Percentiles rank a stretch among this genome's conserved stretches.
Evolutionary conservation across 1,284 basidiomycete species (phyloP).

Genomic region (Erythrobasidium hasegawianum): DNA sequence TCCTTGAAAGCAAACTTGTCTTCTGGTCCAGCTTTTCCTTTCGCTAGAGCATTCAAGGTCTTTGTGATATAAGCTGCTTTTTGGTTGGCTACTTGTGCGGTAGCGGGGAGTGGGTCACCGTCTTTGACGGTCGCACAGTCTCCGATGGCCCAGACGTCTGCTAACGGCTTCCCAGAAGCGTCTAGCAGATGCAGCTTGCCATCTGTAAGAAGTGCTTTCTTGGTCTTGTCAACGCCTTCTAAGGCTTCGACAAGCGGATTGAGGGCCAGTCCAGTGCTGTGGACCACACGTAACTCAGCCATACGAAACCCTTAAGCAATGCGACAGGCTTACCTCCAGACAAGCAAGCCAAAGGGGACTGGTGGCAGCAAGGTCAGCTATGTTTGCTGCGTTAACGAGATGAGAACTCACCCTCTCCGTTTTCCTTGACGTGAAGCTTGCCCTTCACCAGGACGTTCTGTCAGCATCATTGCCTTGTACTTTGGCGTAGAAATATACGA

Average conservation of each 20-base stretch:
- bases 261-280: slow-evolving; percentile 65
- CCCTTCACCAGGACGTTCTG: background rate
- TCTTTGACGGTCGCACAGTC: slow-evolving; percentile 64
- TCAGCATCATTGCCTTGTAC: background rate
- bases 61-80: slow-evolving; percentile 45
- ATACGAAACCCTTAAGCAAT: background rate
- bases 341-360: slow-evolving; percentile 75
- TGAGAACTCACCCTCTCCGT: slow-evolving; percentile 39
- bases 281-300: background rate
- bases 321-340: too few relatives aligned
- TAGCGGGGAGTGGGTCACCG: slow-evolving; percentile 45
- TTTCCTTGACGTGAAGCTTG: slow-evolving; percentile 40
- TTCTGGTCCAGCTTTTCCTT: slow-evolving; percentile 13
- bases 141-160: slow-evolving; percentile 56
- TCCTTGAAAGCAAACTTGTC: slow-evolving; percentile 66
- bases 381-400: too few relatives aligned
- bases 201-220: slow-evolving; percentile 48
- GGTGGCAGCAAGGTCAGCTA: background rate
- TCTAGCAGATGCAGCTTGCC: slow-evolving; percentile 37
- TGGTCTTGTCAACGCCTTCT: slow-evolving; percentile 60
- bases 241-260: slow-evolving; percentile 70
- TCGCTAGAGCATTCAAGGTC: slow-evolving; percentile 41
- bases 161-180: slow-evolving; percentile 33
- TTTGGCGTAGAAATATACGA: background rate
- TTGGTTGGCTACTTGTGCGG: slow-evolving; percentile 49